phyloP scores from a whole-genome alignment of 441 rosid genomes.

The California macrophylla region DNA sequence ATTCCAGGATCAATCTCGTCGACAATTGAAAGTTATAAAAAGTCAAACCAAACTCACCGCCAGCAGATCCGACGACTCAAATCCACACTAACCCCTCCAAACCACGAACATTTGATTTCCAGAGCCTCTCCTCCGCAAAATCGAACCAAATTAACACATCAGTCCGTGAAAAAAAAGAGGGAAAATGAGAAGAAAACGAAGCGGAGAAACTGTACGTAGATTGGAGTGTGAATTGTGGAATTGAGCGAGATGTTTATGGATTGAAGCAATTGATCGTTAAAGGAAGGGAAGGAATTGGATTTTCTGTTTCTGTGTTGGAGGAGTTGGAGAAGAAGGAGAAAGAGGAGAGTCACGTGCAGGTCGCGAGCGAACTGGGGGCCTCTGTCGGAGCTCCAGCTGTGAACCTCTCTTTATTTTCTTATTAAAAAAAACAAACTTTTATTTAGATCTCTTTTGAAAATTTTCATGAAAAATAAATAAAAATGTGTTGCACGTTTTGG shows the following conservation, averaged over 20 bases:
- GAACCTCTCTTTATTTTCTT: too few relatives aligned
- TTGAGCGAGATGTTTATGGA: neutral
- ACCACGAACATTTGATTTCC: neutral
- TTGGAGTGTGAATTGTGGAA: neutral
- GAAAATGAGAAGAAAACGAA: neutral
- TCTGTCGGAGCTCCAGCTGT: constrained; percentile 2
- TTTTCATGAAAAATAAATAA: neutral
- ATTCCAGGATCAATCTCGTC: neutral
- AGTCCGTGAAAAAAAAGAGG: neutral
- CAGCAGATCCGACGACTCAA: neutral
- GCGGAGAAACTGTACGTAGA: neutral
- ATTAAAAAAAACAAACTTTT: too few relatives aligned
- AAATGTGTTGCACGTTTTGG: neutral
- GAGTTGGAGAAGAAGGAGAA: neutral
- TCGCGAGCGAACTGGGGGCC: neutral
- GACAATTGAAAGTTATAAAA: neutral
- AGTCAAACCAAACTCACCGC: neutral
- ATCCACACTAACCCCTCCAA: neutral
- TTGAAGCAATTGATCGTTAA: neutral
- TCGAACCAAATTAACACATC: neutral
- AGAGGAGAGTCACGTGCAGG: constrained; percentile 3
- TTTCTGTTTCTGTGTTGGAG: neutral
- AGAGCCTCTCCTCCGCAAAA: neutral
- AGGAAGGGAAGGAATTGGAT: neutral
- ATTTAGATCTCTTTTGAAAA: neutral